Conservation (phyloP, 2,329 filamentous ascomycete genomes). For the Aspergillus sp. region DNA sequence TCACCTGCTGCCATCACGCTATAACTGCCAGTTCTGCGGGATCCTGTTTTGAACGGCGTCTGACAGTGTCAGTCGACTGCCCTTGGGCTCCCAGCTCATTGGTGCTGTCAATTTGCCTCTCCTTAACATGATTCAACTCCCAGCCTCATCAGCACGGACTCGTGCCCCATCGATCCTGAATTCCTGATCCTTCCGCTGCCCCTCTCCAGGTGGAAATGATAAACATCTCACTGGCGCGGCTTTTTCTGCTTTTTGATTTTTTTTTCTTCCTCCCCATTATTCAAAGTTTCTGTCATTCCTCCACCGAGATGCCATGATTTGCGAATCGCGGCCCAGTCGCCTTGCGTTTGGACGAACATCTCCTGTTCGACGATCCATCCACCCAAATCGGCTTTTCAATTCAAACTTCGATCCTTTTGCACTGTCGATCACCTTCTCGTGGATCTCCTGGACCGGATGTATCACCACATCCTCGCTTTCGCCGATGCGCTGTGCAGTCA, state of each 20-base stretch:
- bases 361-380: too few species aligned
- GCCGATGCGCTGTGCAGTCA: not conserved
- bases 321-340: too few species aligned
- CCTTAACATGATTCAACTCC: not conserved
- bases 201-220: conserved; percentile 2
- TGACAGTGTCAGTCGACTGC: conserved; percentile 15
- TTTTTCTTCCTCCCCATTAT: too few species aligned
- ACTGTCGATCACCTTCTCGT: not conserved
- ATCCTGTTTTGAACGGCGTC: conserved; percentile 4
- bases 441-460: not conserved
- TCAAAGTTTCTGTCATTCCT: too few species aligned
- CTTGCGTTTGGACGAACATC: too few species aligned
- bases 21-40: not conserved
- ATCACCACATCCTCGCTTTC: not conserved
- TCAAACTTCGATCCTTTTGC: not conserved
- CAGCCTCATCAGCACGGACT: conserved; percentile 10
- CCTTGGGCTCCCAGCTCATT: not conserved
- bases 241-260: not conserved
- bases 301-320: too few species aligned
- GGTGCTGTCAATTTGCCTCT: not conserved
- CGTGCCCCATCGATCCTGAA: not conserved
- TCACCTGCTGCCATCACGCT: not conserved
- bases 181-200: not conserved
- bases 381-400: not conserved
- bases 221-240: conserved; percentile 1